Conservation (phyloP, 2,329 filamentous ascomycete species). For the Truncatella angustata region DNA sequence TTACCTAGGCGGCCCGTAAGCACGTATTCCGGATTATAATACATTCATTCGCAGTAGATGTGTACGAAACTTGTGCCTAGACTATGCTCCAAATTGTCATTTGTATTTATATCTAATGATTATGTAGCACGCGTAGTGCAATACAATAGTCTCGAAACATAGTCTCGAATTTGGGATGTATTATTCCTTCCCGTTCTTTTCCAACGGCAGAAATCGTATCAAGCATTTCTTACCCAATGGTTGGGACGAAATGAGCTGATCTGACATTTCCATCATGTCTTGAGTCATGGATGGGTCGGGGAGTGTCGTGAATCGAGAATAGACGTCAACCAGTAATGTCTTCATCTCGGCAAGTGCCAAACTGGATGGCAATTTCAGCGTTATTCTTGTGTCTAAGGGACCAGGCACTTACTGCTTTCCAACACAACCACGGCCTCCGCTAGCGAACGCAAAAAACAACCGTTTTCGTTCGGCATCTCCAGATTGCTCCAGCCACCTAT, state of each 20-base stretch:
- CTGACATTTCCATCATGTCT: slow-evolving; percentile 67
- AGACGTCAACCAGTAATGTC: slow-evolving; percentile 59
- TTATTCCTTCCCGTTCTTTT: neutral
- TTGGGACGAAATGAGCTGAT: slow-evolving; percentile 66
- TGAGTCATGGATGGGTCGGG: slow-evolving; percentile 53
- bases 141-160: no score
- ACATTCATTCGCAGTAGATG: no score
- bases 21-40: no score
- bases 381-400: no score
- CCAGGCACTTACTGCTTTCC: slow-evolving; percentile 60
- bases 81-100: no score
- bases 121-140: no score
- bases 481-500: slow-evolving; percentile 75
- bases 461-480: slow-evolving; percentile 70
- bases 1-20: no score
- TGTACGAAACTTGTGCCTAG: no score
- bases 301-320: slow-evolving; percentile 55
- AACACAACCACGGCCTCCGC: slow-evolving; percentile 63
- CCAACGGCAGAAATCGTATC: slow-evolving; percentile 43
- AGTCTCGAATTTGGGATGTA: no score
- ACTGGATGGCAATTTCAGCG: slow-evolving; percentile 25
- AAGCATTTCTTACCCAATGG: slow-evolving; percentile 59
- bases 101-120: no score
- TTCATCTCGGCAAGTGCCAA: slow-evolving; percentile 70
- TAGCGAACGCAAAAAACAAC: slow-evolving; percentile 64